Conservation (phyloP, 352 stramenopile species). For the Peronospora farinosa region DNA sequence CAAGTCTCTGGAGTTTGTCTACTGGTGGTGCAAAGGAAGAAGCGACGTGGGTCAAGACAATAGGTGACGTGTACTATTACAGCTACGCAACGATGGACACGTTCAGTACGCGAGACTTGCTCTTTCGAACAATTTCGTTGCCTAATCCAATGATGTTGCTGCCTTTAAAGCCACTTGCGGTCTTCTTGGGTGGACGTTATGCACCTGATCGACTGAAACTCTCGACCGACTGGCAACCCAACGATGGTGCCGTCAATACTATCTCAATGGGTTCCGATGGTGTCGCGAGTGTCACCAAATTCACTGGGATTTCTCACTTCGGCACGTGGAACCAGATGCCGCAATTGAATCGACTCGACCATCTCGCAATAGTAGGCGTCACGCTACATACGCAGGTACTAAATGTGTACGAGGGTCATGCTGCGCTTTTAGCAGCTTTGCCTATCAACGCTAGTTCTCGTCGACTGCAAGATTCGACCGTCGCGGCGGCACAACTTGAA, state of each 20-base stretch:
- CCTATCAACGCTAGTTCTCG: constrained; percentile 13
- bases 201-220: constrained; percentile 25
- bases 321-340: constrained; percentile 54
- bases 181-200: constrained; percentile 39
- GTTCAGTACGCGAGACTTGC: constrained; percentile 25
- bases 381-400: constrained; percentile 43
- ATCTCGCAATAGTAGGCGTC: constrained; percentile 36
- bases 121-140: constrained; percentile 35
- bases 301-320: constrained; percentile 25
- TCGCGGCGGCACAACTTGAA: constrained; percentile 20
- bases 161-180: too few relatives aligned
- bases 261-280: constrained; percentile 40
- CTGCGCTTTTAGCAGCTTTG: constrained; percentile 25
- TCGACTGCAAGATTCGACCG: constrained; percentile 19
- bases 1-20: constrained; percentile 48
- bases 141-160: too few relatives aligned
- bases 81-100: constrained; percentile 45
- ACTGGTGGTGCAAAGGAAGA: constrained; percentile 43
- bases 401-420: constrained; percentile 31
- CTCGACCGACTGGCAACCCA: constrained; percentile 36
- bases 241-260: constrained; percentile 43
- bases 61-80: constrained; percentile 54
- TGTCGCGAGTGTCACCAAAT: too few relatives aligned
- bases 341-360: constrained; percentile 39
- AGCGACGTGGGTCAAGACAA: constrained; percentile 43